phyloP scores from a whole-genome alignment of 192 early-diverging fungal species.

The Geranomyces variabilis region DNA sequence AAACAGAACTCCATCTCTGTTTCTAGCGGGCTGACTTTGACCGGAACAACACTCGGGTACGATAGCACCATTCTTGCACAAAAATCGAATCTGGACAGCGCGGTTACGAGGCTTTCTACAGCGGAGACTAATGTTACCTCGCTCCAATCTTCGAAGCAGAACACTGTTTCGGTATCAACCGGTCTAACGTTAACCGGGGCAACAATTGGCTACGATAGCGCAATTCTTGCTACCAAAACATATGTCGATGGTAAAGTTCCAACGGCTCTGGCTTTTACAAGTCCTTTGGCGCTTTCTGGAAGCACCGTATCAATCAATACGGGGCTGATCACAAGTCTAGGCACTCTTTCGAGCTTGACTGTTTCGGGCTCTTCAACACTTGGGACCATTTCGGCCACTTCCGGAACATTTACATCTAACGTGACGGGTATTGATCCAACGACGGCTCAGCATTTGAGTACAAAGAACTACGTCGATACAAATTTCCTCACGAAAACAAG shows the following conservation, averaged over 20 bases:
- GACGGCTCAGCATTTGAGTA: no score
- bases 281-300: no score
- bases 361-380: no score
- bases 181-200: neutral
- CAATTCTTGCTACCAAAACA: neutral
- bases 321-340: no score
- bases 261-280: no score
- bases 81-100: neutral
- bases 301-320: no score
- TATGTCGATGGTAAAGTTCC: neutral
- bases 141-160: neutral
- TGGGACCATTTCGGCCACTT: no score
- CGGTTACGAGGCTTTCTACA: neutral
- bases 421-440: no score
- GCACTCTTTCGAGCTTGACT: no score
- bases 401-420: no score
- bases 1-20: neutral
- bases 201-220: neutral
- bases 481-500: no score
- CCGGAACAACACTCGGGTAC: neutral
- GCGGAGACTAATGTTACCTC: neutral
- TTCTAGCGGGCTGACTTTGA: neutral
- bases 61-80: neutral
- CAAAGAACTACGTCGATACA: no score
- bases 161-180: neutral